These are phyloP conservation scores for Candida multigemmis DNA, from an alignment of 805 yeast species.

Conservation along the genomic window DNA sequence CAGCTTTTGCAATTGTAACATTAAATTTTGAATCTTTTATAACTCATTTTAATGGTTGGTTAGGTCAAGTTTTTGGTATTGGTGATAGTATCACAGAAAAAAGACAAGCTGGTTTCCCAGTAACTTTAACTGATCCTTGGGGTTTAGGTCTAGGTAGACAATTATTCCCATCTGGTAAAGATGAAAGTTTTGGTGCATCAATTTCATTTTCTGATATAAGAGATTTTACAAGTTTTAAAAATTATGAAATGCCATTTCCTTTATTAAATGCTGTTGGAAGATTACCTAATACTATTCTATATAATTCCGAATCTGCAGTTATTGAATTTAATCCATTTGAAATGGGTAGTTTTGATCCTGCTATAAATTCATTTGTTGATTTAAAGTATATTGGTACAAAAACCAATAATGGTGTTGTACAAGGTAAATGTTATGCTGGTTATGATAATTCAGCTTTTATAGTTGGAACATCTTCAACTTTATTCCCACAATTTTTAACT, in stretches of 20 bases:
- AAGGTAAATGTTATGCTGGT: constrained; percentile 19
- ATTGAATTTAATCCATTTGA: constrained; percentile 34
- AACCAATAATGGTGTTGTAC: constrained; percentile 21
- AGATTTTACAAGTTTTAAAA: constrained; percentile 13
- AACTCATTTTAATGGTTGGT: constrained; percentile 21
- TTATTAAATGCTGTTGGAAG: constrained; percentile 27
- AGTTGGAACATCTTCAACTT: constrained; percentile 30
- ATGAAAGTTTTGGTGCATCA: constrained; percentile 14
- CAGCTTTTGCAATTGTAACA: constrained; percentile 1
- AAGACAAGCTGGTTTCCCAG: constrained; percentile 50
- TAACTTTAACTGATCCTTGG: constrained; percentile 74
- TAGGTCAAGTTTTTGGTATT: constrained; percentile 31
- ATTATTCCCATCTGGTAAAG: constrained; percentile 30
- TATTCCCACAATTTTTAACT: constrained; percentile 26
- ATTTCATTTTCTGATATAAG: constrained; percentile 26
- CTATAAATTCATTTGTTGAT: constrained; percentile 29
- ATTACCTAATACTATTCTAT: constrained; percentile 18
- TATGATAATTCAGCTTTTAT: constrained; percentile 32
- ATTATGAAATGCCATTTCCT: constrained; percentile 35
- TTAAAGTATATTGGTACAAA: constrained; percentile 26
- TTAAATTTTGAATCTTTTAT: constrained; percentile 4
- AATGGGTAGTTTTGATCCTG: constrained; percentile 32
- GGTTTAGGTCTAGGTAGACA: constrained; percentile 68
- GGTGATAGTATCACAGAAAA: constrained; percentile 40
- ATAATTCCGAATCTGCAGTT: constrained; percentile 26